These are phyloP conservation scores for Uncinocarpus reesii DNA, from an alignment of 2,329 filamentous ascomycete species.

Conservation along the genomic window DNA sequence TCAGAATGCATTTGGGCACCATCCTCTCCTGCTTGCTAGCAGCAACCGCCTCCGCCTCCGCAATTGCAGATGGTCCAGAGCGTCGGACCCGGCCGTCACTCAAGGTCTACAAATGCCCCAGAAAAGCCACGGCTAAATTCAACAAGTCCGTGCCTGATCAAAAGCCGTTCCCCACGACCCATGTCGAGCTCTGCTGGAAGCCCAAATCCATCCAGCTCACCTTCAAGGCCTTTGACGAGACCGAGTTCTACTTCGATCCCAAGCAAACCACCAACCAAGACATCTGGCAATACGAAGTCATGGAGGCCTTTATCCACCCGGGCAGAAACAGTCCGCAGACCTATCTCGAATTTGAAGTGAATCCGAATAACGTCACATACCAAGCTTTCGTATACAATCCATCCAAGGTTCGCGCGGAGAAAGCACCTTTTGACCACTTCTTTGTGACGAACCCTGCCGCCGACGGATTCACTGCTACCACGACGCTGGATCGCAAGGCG, in stretches of 20 bases:
- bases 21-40: conserved; percentile 10
- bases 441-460: conserved; percentile 34
- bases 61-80: not conserved
- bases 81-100: not conserved
- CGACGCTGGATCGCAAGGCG: conserved; percentile 29
- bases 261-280: conserved; percentile 35
- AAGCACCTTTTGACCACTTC: conserved; percentile 38
- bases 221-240: conserved; percentile 41
- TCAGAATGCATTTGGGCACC: conserved; percentile 14
- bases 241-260: conserved; percentile 39
- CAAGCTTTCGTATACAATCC: conserved; percentile 45
- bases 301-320: conserved; percentile 42
- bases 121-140: conserved; percentile 11
- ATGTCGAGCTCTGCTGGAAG: conserved; percentile 42
- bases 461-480: conserved; percentile 37
- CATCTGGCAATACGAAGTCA: conserved; percentile 43
- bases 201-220: conserved; percentile 32
- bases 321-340: conserved; percentile 40
- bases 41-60: conserved; percentile 1
- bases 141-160: conserved; percentile 37
- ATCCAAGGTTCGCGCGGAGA: conserved; percentile 35
- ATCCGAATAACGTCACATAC: conserved; percentile 44
- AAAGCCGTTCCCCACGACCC: conserved; percentile 36
- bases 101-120: conserved; percentile 14
- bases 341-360: conserved; percentile 45